Evolutionary conservation across 2,329 filamentous ascomycete species (phyloP).

Genomic region (Claviceps citrina): DNA sequence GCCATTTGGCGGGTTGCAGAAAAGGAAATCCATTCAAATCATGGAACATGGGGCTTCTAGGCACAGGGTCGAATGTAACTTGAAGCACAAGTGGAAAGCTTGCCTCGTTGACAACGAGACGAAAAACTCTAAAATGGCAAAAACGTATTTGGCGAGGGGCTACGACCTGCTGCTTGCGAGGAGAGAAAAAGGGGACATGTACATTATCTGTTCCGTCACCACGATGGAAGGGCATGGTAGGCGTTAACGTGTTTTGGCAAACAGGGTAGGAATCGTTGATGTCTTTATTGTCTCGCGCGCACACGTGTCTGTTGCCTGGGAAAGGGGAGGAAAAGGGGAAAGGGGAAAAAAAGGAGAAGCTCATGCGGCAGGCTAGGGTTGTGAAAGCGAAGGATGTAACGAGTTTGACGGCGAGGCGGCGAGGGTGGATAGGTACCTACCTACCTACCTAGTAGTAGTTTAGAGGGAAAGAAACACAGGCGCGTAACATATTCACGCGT

Average conservation of each 20-base stretch:
- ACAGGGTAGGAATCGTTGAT: not conserved
- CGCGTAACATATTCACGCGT: no score
- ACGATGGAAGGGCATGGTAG: constrained; percentile 9
- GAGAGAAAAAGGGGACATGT: constrained; percentile 4
- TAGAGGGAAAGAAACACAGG: not conserved
- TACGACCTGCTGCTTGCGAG: not conserved
- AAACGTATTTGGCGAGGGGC: not conserved
- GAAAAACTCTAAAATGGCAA: not conserved
- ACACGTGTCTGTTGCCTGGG: not conserved
- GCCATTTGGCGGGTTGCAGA: not conserved
- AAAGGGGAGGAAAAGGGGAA: not conserved
- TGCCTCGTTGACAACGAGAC: not conserved
- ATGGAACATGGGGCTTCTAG: not conserved
- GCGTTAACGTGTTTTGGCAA: constrained; percentile 4
- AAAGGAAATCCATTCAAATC: not conserved
- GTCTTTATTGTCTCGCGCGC: not conserved
- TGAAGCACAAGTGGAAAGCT: not conserved
- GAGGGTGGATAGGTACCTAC: no score
- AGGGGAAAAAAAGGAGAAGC: not conserved
- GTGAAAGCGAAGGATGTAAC: not conserved
- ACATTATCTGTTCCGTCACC: constrained; percentile 10
- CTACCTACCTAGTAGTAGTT: not conserved
- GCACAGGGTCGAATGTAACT: not conserved
- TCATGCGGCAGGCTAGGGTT: not conserved
- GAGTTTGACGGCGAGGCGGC: not conserved